These are phyloP conservation scores for Verticillium nonalfalfae DNA, from an alignment of 2,329 filamentous ascomycete genomes.

Conservation along the genomic window DNA sequence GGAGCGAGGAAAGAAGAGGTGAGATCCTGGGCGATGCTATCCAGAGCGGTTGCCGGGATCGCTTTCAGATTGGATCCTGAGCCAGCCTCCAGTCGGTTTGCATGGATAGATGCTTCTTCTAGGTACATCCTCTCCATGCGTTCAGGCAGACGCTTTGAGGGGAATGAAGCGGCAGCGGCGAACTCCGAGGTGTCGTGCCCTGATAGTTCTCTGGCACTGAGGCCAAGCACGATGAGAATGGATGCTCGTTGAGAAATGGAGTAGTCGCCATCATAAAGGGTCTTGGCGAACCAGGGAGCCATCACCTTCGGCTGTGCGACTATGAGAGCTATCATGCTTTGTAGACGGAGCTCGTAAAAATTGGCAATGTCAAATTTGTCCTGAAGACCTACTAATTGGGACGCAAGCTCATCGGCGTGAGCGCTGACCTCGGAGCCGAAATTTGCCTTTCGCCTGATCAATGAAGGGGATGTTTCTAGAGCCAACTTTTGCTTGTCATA, in stretches of 20 bases:
- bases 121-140: slow-evolving; percentile 69
- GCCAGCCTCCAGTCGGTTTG: slow-evolving; percentile 10
- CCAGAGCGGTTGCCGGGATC: slow-evolving; percentile 53
- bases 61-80: slow-evolving; percentile 35
- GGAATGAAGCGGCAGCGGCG: slow-evolving; percentile 53
- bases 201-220: slow-evolving; percentile 78
- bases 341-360: slow-evolving; percentile 69
- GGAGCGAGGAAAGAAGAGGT: slow-evolving; percentile 72
- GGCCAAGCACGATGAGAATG: slow-evolving; percentile 73
- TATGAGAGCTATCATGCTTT: slow-evolving; percentile 76
- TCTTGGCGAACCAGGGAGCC: slow-evolving; percentile 76
- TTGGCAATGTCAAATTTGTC: slow-evolving; percentile 77
- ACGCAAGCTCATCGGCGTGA: slow-evolving; percentile 75
- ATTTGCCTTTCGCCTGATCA: slow-evolving; percentile 83
- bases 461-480: slow-evolving; percentile 64
- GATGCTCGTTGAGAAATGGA: slow-evolving; percentile 78
- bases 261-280: slow-evolving; percentile 89
- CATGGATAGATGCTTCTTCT: slow-evolving; percentile 4
- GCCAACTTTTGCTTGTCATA: slow-evolving; percentile 81
- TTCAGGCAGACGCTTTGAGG: slow-evolving; percentile 71
- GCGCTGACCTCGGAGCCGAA: slow-evolving; percentile 86
- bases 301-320: slow-evolving; percentile 70
- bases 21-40: slow-evolving; percentile 61
- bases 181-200: slow-evolving; percentile 60
- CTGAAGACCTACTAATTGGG: slow-evolving; percentile 70